Evolutionary conservation across 2,329 filamentous ascomycete genomes (phyloP).

Genomic region (Xylaria polymorpha): DNA sequence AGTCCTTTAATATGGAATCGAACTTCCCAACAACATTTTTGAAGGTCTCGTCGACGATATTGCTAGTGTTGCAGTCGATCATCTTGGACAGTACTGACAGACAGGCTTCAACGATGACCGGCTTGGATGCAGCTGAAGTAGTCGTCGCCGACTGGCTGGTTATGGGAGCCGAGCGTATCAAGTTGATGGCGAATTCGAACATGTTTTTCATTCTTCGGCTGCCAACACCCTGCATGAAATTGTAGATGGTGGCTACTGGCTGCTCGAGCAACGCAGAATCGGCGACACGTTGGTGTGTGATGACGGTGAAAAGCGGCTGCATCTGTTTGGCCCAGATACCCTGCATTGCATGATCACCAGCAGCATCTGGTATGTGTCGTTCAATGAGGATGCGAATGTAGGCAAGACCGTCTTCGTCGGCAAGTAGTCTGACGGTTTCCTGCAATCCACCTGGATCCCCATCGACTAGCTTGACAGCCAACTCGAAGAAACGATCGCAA

Average conservation of each 20-base stretch:
- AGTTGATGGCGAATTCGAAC: slow-evolving; percentile 24
- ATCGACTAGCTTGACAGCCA: slow-evolving; percentile 49
- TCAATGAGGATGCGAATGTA: slow-evolving; percentile 47
- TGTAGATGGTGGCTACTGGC: slow-evolving; percentile 52
- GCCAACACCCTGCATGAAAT: slow-evolving; percentile 46
- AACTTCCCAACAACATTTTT: slow-evolving; percentile 37
- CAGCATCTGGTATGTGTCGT: slow-evolving; percentile 36
- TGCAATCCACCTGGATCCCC: slow-evolving; percentile 49
- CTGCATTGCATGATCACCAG: slow-evolving; percentile 1
- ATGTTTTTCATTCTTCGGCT: slow-evolving; percentile 22
- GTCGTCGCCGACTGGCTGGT: not conserved
- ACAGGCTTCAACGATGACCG: slow-evolving; percentile 47
- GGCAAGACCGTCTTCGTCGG: slow-evolving; percentile 46
- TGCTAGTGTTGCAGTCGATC: slow-evolving; percentile 53
- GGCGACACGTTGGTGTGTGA: slow-evolving; percentile 52
- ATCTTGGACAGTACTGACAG: slow-evolving; percentile 51
- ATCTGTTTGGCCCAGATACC: slow-evolving; percentile 47
- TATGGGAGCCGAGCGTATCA: not conserved
- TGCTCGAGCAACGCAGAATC: slow-evolving; percentile 55
- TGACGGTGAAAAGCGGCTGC: slow-evolving; percentile 51
- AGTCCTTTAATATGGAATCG: slow-evolving; percentile 20
- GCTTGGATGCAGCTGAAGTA: slow-evolving; percentile 22
- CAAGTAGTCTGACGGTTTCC: slow-evolving; percentile 48
- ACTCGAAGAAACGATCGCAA: slow-evolving; percentile 46
- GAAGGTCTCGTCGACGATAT: slow-evolving; percentile 50